These are phyloP conservation scores for Yarrowia osloensis DNA, from an alignment of 805 yeast genomes.

Conservation along the genomic window DNA sequence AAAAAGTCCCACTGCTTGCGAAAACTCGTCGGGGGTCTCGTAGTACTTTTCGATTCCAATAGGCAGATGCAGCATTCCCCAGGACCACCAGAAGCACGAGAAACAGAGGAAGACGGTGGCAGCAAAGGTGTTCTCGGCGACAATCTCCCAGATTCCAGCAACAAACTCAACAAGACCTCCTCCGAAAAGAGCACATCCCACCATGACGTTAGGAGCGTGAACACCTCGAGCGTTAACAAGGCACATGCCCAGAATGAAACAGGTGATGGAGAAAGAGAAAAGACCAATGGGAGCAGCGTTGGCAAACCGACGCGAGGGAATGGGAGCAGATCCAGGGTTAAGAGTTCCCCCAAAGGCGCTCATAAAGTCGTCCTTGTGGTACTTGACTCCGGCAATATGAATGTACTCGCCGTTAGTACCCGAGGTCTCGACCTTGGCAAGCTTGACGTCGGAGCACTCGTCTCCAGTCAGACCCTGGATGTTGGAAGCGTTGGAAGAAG, in stretches of 20 bases:
- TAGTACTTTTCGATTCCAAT: constrained; percentile 53
- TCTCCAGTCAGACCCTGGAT: constrained; percentile 12
- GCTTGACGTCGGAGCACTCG: not conserved
- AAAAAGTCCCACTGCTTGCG: constrained; percentile 60
- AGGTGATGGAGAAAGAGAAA: constrained; percentile 59
- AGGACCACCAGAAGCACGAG: constrained; percentile 69
- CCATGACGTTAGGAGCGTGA: constrained; percentile 53
- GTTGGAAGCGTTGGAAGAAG: not conserved
- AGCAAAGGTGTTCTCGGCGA: constrained; percentile 66
- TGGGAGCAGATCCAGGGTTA: constrained; percentile 16
- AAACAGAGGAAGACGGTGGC: constrained; percentile 48
- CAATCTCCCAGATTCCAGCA: constrained; percentile 68
- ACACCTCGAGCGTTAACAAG: constrained; percentile 62
- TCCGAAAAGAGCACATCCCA: constrained; percentile 61
- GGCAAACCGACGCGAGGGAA: constrained; percentile 54
- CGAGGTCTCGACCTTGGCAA: constrained; percentile 40
- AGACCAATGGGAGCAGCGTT: constrained; percentile 68
- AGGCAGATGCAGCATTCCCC: constrained; percentile 56
- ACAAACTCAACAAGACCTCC: constrained; percentile 61
- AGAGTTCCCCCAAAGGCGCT: constrained; percentile 52
- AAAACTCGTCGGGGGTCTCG: constrained; percentile 36
- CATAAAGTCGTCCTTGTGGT: constrained; percentile 57
- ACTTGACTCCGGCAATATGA: constrained; percentile 66
- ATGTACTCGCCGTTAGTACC: constrained; percentile 61
- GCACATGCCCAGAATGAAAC: constrained; percentile 56